Conservation (phyloP, 768 basidiomycete genomes). For the Leccinum aurantiacum region DNA sequence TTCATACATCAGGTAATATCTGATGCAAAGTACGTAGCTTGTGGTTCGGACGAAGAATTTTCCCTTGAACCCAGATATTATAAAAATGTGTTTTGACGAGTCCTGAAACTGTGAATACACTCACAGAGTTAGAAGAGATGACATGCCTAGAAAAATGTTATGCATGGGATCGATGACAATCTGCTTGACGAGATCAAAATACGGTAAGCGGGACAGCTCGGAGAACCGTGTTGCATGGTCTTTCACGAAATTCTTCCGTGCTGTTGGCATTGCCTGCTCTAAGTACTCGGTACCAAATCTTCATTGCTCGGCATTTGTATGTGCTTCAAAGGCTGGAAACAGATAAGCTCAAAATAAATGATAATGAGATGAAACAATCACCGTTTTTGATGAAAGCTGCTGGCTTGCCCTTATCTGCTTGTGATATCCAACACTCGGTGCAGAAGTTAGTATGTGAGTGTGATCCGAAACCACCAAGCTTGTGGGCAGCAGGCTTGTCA, state of each 20-base stretch:
- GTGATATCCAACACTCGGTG: neutral
- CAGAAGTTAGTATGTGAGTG: neutral
- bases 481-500: neutral
- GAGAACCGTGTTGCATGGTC: neutral
- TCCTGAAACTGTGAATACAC: too few relatives aligned
- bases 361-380: too few relatives aligned
- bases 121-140: too few relatives aligned
- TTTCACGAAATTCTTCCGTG: neutral
- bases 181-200: neutral
- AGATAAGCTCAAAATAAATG: too few relatives aligned
- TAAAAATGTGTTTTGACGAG: slow-evolving; percentile 23
- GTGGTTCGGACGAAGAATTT: slow-evolving; percentile 14
- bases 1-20: neutral
- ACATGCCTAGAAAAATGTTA: neutral
- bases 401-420: neutral
- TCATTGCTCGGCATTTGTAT: neutral
- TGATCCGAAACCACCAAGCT: neutral
- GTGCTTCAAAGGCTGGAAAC: too few relatives aligned
- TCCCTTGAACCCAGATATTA: slow-evolving; percentile 27
- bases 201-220: neutral
- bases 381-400: too few relatives aligned
- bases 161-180: neutral
- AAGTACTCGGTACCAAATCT: neutral
- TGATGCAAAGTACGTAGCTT: neutral
- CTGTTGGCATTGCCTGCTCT: neutral